A percentile compares a stretch with the other conserved stretches of the same genome.
phyloP scores from a whole-genome alignment of 73 alveolate genomes.

The Paramecium octaurelia region DNA sequence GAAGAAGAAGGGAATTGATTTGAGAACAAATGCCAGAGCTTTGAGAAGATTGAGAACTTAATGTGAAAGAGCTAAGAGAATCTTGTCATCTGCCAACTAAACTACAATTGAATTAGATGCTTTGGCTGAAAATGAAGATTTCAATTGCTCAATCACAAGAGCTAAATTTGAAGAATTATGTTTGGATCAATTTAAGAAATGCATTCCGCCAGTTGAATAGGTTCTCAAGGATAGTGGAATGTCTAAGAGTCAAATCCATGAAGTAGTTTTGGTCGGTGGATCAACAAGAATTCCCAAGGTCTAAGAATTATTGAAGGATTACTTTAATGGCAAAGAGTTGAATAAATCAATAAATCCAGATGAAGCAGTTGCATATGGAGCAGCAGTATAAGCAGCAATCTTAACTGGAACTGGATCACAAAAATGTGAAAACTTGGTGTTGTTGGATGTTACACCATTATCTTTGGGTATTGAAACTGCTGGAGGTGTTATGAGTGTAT shows the following conservation, averaged over 20 bases:
- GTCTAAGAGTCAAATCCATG: conserved; percentile 80
- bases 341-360: conserved; percentile 94
- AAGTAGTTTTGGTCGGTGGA: conserved; percentile 91
- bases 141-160: conserved; percentile 66
- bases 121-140: conserved; percentile 79
- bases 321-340: conserved; percentile 90
- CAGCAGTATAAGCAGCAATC: conserved; percentile 83
- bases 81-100: conserved; percentile 73
- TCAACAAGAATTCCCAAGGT: conserved; percentile 93
- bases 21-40: conserved; percentile 70
- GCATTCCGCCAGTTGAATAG: conserved; percentile 72
- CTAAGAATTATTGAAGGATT: conserved; percentile 74
- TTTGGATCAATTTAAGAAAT: conserved; percentile 69
- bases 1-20: conserved; percentile 69
- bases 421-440: conserved; percentile 60
- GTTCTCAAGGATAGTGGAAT: conserved; percentile 70
- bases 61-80: conserved; percentile 91
- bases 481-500: conserved; percentile 67
- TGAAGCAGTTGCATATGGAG: conserved; percentile 98
- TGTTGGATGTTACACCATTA: conserved; percentile 74
- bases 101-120: conserved; percentile 85
- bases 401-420: conserved; percentile 63
- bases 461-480: conserved; percentile 75
- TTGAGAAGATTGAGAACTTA: conserved; percentile 79
- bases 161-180: conserved; percentile 83